A percentile compares a stretch with the other conserved stretches of the same genome.
phyloP scores from a whole-genome alignment of 169 alveolate genomes.

The Toxoplasma gondii region DNA sequence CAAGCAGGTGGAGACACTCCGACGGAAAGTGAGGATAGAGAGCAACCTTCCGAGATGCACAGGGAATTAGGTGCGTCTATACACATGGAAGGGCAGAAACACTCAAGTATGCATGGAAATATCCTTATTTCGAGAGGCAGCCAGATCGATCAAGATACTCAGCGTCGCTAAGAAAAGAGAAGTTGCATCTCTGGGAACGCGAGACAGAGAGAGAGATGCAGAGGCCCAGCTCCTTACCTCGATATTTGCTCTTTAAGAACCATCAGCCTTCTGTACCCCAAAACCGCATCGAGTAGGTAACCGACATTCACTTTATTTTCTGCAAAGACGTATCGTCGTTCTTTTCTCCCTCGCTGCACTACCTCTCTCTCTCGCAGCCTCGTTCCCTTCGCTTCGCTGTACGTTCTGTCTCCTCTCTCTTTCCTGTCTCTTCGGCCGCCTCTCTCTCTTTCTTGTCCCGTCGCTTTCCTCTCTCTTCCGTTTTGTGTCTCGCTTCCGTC shows the following conservation, averaged over 20 bases:
- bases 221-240: not conserved
- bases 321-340: not conserved
- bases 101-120: too few species aligned
- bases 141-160: too few species aligned
- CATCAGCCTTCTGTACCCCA: not conserved
- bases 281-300: not conserved
- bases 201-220: too few species aligned
- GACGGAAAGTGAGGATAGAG: too few species aligned
- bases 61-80: too few species aligned
- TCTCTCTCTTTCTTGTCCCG: not conserved
- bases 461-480: not conserved
- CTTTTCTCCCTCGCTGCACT: not conserved
- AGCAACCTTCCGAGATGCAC: too few species aligned
- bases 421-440: not conserved
- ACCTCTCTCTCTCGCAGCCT: too few species aligned
- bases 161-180: too few species aligned
- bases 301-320: not conserved
- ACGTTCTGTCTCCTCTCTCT: not conserved
- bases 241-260: slow-evolving; percentile 15
- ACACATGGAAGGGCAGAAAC: too few species aligned
- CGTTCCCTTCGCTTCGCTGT: not conserved
- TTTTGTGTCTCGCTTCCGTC: not conserved
- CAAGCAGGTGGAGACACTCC: too few species aligned
- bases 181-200: too few species aligned
- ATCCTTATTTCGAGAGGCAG: too few species aligned